Conservation (phyloP, 2,329 filamentous ascomycete species). For the Hymenoscyphus scutula region DNA sequence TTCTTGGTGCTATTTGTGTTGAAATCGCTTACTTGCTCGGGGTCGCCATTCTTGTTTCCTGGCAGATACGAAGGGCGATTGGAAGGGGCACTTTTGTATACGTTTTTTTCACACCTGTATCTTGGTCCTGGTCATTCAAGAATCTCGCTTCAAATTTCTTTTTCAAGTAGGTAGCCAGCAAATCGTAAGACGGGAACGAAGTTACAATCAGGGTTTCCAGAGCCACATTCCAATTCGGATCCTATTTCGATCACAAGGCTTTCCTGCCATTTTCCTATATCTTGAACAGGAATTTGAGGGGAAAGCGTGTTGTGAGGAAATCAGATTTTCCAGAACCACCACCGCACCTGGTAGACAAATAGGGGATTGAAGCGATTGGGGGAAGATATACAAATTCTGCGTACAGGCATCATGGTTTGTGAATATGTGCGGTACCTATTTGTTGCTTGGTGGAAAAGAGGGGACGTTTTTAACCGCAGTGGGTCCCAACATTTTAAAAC, state of each 20-base stretch:
- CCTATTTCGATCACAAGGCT: background rate
- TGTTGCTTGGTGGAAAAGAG: conserved; percentile 1
- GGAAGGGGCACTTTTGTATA: background rate
- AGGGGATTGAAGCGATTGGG: background rate
- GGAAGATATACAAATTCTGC: background rate
- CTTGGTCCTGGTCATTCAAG: background rate
- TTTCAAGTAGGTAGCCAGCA: background rate
- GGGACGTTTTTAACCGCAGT: no score
- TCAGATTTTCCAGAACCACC: background rate
- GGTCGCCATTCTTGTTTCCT: background rate
- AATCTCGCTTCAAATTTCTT: background rate
- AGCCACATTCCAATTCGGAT: background rate
- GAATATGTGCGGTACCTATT: background rate
- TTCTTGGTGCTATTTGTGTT: background rate
- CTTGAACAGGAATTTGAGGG: background rate
- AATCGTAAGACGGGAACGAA: background rate
- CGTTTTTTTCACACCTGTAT: background rate
- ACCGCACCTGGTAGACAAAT: background rate
- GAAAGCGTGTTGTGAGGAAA: background rate
- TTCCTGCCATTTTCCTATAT: background rate
- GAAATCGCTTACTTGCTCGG: background rate
- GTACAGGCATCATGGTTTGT: background rate
- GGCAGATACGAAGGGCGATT: background rate
- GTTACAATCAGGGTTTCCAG: background rate
- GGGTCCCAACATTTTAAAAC: no score